Evolutionary conservation across 768 basidiomycete genomes (phyloP), one percentile per base, ranked within the genome.

Genomic region (Lactifluus echinatus): DNA sequence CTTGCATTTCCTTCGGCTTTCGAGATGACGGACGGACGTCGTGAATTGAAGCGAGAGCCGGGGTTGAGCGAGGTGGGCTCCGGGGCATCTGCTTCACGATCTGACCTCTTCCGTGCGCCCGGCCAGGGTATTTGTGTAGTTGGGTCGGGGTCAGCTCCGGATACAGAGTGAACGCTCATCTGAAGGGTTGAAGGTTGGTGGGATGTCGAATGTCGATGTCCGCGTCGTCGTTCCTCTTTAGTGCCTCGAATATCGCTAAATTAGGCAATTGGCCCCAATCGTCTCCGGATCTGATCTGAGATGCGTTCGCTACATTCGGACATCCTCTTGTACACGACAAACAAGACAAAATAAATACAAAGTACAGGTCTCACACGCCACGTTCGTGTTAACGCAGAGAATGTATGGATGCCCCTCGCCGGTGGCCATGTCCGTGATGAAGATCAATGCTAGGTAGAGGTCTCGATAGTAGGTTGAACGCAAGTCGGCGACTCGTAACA

Each of bases 101-200:
- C 62, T 17, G 64, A 74, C 47, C 63, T 49, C 53, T 63, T 62
- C 8, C 63, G 63, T 31, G 60, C 55, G 2, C 56, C 56, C 1
- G 88, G 88, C 88, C 88, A 90, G 23, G 88, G 71, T 45, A 89
- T 83, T 68, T 88, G 88, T 12, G 82, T 84, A 0, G 85, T 85
- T n/a, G 86, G 84, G 68, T 89, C 87, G 23, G 87, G 83, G 58
- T 86, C 84, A 19, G 80, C 68, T 63, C 74, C 73, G 15, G 66
- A 65, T 58, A 66, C 70, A 59, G 80, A 73, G 40, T 83, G 77
- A 66, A 83, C 80, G 58, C 84, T 74, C 85, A 89, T 89, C 21
- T 24, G 40, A n/a, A n/a, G n/a, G n/a, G n/a, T n/a, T n/a, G n/a
- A n/a, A n/a, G n/a, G n/a, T n/a, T n/a, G n/a, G n/a, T n/a, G n/a